Conservation (phyloP, 495 filamentous ascomycete genomes). For the Bathelium albidoporum region DNA sequence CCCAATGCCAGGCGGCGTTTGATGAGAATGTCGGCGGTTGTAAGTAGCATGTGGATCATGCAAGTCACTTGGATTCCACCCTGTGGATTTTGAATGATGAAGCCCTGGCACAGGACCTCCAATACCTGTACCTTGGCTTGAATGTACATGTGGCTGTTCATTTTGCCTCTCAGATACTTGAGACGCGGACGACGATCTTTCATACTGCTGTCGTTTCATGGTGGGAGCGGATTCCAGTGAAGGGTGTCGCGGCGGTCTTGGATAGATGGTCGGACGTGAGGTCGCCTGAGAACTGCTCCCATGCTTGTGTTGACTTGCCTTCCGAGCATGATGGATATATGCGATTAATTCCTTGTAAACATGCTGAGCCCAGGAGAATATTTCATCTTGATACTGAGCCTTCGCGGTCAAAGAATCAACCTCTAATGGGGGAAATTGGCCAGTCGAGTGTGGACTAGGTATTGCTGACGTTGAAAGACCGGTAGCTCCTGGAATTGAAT, state of each 20-base stretch:
- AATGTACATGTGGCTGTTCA: background rate
- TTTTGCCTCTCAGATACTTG: slow-evolving; percentile 31
- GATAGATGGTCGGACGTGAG: slow-evolving; percentile 50
- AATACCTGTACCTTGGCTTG: background rate
- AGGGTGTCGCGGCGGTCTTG: slow-evolving; percentile 47
- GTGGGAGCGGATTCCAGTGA: slow-evolving; percentile 1
- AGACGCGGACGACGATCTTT: slow-evolving; percentile 11
- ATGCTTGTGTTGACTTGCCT: slow-evolving; percentile 33
- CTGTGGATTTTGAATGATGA: background rate
- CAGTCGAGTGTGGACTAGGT: background rate
- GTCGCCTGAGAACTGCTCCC: slow-evolving; percentile 18
- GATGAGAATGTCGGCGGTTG: slow-evolving; percentile 10
- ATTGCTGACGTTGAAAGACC: background rate
- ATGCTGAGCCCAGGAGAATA: slow-evolving; percentile 72
- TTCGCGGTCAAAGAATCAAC: slow-evolving; percentile 35
- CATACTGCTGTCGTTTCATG: background rate
- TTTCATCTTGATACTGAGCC: slow-evolving; percentile 66
- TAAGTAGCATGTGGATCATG: slow-evolving; percentile 11
- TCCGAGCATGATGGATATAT: slow-evolving; percentile 57
- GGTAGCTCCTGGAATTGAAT: background rate
- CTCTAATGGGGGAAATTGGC: slow-evolving; percentile 13
- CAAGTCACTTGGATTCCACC: slow-evolving; percentile 10
- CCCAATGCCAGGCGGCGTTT: background rate
- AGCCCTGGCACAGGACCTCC: background rate
- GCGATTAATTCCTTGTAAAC: slow-evolving; percentile 80